Evolutionary conservation across 768 basidiomycete species (phyloP).

Genomic region (Neoboletus subvelutipes): DNA sequence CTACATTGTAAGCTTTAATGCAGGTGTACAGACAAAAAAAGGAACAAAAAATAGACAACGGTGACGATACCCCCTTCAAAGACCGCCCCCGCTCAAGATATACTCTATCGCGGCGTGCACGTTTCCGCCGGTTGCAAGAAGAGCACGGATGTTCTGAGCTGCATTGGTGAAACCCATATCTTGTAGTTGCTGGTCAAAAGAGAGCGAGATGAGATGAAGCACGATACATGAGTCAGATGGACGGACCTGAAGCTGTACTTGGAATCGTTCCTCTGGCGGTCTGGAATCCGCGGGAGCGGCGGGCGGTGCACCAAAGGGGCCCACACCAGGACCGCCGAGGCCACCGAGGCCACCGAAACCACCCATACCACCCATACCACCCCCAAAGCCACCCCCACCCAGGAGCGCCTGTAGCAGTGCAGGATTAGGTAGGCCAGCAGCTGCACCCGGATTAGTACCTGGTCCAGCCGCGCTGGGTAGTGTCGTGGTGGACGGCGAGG

Average conservation of each 20-base stretch:
- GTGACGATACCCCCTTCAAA: constrained; percentile 4
- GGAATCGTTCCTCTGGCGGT: constrained; percentile 90
- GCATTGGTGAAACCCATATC: constrained; percentile 96
- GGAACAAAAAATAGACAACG: background rate
- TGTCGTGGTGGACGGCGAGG: constrained; percentile 16
- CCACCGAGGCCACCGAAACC: constrained; percentile 26
- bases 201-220: background rate
- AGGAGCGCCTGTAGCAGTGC: constrained; percentile 38
- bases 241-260: constrained; percentile 74
- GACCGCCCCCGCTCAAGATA: constrained; percentile 77
- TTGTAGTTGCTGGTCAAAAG: constrained; percentile 70
- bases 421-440: constrained; percentile 37
- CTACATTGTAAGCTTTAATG: background rate
- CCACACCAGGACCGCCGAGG: constrained; percentile 32
- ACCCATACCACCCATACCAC: constrained; percentile 6
- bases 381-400: constrained; percentile 3
- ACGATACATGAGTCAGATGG: background rate
- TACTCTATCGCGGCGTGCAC: constrained; percentile 92
- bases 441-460: constrained; percentile 16
- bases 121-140: constrained; percentile 90
- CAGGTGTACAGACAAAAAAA: background rate
- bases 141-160: constrained; percentile 83
- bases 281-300: constrained; percentile 60
- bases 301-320: constrained; percentile 23
- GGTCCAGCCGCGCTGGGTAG: constrained; percentile 24